Percentiles rank a stretch among this genome's conserved stretches.
Conservation (phyloP, 768 basidiomycete species). For the Tricholoma bakamatsutake region DNA sequence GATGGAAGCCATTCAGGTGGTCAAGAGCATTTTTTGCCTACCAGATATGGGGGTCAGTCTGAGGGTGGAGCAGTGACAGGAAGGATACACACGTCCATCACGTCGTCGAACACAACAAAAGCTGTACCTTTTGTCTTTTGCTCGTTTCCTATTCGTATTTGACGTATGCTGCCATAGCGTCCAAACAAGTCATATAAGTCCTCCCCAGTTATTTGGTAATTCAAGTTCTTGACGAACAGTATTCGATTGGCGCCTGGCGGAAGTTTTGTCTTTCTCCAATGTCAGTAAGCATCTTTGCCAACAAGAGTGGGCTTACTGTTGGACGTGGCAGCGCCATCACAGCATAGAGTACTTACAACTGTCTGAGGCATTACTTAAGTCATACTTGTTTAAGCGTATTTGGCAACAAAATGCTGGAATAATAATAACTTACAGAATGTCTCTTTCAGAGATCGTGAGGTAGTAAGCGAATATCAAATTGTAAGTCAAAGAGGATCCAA, state of each 20-base stretch:
- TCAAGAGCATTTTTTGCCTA: slow-evolving; percentile 96
- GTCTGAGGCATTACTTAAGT: too few relatives aligned
- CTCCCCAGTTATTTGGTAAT: slow-evolving; percentile 88
- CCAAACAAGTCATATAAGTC: slow-evolving; percentile 97
- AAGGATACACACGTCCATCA: slow-evolving; percentile 74
- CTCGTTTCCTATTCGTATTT: slow-evolving; percentile 90
- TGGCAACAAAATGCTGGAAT: slow-evolving; percentile 18
- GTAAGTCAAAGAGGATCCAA: background rate
- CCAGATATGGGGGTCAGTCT: slow-evolving; percentile 10
- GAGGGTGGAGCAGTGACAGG: background rate
- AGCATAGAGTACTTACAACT: background rate
- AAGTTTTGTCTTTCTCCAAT: slow-evolving; percentile 61
- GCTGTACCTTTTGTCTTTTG: slow-evolving; percentile 93
- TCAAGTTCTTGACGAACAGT: slow-evolving; percentile 89
- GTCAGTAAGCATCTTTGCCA: slow-evolving; percentile 1
- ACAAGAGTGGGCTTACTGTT: slow-evolving; percentile 38
- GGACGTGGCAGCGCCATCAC: slow-evolving; percentile 67
- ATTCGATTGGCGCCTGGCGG: slow-evolving; percentile 90
- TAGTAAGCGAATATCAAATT: too few relatives aligned
- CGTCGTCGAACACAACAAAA: slow-evolving; percentile 94
- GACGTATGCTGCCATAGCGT: slow-evolving; percentile 93
- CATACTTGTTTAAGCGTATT: background rate
- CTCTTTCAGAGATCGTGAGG: too few relatives aligned
- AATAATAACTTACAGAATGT: too few relatives aligned
- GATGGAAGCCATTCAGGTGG: slow-evolving; percentile 95